A percentile compares a stretch with the other conserved stretches of the same genome.
Conservation (phyloP, 805 yeast species). For the Candida vaughaniae region DNA sequence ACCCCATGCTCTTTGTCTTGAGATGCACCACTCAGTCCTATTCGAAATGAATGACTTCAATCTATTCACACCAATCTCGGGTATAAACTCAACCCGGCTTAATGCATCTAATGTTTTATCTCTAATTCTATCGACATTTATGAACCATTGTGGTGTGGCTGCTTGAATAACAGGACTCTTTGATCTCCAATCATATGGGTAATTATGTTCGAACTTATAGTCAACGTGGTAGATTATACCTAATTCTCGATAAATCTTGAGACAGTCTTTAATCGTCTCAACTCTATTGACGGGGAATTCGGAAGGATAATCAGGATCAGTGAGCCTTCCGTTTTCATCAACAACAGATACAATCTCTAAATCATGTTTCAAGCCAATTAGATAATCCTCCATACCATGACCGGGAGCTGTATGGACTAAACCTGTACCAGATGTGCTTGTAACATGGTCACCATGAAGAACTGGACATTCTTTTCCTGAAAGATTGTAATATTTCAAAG, state of each 20-base stretch:
- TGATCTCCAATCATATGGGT: conserved; percentile 97
- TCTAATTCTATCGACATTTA: conserved; percentile 77
- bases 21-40: conserved; percentile 96
- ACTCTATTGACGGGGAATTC: conserved; percentile 35
- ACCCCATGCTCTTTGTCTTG: conserved; percentile 97
- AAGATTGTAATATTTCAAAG: conserved; percentile 31
- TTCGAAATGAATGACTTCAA: conserved; percentile 68
- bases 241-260: conserved; percentile 44
- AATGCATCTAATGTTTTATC: conserved; percentile 58
- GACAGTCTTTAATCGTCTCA: conserved; percentile 44
- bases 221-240: conserved; percentile 51
- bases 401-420: conserved; percentile 97
- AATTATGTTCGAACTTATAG: conserved; percentile 67
- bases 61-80: conserved; percentile 70
- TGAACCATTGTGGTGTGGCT: conserved; percentile 97
- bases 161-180: conserved; percentile 93
- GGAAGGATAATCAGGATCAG: conserved; percentile 47
- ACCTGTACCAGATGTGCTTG: conserved; percentile 84
- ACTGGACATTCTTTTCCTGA: conserved; percentile 50
- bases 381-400: conserved; percentile 92
- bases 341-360: conserved; percentile 74
- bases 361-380: conserved; percentile 57
- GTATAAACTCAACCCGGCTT: conserved; percentile 64
- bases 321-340: conserved; percentile 68
- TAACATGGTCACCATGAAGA: conserved; percentile 79